Evolutionary conservation across 768 basidiomycete genomes (phyloP), one percentile per base, ranked within the genome.

Genomic region (Pleurotus sapidus): DNA sequence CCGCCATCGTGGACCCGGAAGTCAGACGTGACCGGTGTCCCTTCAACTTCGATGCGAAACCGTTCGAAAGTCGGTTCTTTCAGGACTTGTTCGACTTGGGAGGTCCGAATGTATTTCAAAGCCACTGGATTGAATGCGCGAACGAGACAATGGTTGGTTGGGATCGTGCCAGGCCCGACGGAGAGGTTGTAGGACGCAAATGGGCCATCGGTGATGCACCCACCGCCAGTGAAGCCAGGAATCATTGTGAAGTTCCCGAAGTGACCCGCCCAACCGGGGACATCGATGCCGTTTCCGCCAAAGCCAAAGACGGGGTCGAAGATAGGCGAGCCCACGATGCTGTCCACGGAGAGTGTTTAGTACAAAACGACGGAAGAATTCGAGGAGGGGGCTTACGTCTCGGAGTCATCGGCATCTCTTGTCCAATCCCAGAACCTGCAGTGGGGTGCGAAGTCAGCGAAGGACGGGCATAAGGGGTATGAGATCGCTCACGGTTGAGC

Each of bases 401-500:
- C 42, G 9, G 42, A 43, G 42, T 43, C 38, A 15, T 49, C 34
- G 20, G 42, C 60, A 30, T 61, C 60, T 4, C 34, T 23, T 40
- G 50, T 58, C 60, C 60, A 61, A 34, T 57, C 60, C 60, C 60
- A 61, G 23, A 57, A 61, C 18, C 60, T 61, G 18, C 39, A 8
- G 17, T 14, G 34, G 27, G 23, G 18, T 34, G 18, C 12, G 2
- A 30, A 43, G 42, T 43, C 42, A 43, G 20, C n/a, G 1, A 20
- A 43, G 20, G n/a, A 1, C 15, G 42, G n/a, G 15, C 2, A 43
- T 20, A 43, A 1, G 9, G 20, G 2, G 5, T n/a, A 43, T 12
- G 42, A 4, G 15, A 43, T n/a, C 15, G 60, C 66, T 23, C 54
- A 67, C 67, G 66, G 65, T 17, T 63, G 61, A 1, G 68, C 65